Base-by-base conservation (phyloP, 305 asterid species). In the Solanum chacoense region DNA sequence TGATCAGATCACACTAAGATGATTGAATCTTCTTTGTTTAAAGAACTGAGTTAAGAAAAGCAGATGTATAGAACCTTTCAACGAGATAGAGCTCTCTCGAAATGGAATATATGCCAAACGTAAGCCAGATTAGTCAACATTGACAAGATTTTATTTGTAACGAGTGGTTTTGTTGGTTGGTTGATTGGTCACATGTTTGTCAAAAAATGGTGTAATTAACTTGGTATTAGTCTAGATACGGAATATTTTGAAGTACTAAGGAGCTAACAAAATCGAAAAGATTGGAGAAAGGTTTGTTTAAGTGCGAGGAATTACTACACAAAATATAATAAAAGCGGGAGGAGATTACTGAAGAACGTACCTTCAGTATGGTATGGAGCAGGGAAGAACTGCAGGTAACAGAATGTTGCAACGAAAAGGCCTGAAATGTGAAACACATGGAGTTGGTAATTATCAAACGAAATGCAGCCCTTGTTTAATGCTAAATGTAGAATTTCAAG, bases 301-400 rank as follows among this genome's bases (percentile, higher is more conserved):
- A 42, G 26, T 6, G 29, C 28, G 37, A 4, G 34, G 50, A 72
- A 11, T 16, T 1, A 18, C 75, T 8, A 32, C 36, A 26, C n/a
- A 32, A 72, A 74, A 73, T 14, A 1, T 67, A 84, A 87, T 12
- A 12, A 77, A 36, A 77, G 59, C 38, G 79, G 45, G 31, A 31
- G 84, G 77, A 87, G 42, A 20, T 10, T 50, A 75, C 71, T 29
- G 84, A 38, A 81, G 80, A 50, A 26, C 18, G 3, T 87, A 96
- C 99, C 98, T 92, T 96, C 93, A 4, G 69, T 50, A 72, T 94
- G 90, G 92, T 94, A 94, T 76, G 98, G 99, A 89, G 99, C 92
- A 87, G 98, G 96, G 91, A 96, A 96, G 86, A 96, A 96, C 93
- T 96, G 99, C 93, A 95, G 92, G 88, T 95, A 95, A 93, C 98